These are phyloP conservation scores for Acacia concinna DNA, from an alignment of 331 rosid genomes.

Conservation along the genomic window DNA sequence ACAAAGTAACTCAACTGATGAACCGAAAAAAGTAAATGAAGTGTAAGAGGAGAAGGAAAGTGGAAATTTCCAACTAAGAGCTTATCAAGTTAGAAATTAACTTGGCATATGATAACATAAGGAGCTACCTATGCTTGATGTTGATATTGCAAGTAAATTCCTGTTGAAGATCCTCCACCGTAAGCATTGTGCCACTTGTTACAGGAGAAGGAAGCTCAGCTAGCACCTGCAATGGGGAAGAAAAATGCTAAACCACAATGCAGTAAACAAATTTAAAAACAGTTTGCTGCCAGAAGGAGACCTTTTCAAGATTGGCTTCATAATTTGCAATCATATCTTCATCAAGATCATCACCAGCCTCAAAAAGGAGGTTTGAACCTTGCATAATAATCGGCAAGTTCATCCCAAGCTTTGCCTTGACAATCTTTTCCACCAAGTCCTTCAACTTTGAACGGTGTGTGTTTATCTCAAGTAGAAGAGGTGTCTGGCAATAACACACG, in stretches of 20 bases:
- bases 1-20: background rate
- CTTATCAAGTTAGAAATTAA: background rate
- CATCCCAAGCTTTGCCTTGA: constrained; percentile 92
- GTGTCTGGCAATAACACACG: constrained; percentile 64
- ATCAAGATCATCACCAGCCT: constrained; percentile 94
- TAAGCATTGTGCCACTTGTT: constrained; percentile 71
- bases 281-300: constrained; percentile 29
- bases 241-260: constrained; percentile 23
- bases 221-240: constrained; percentile 53
- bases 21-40: background rate
- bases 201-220: constrained; percentile 87
- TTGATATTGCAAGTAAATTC: constrained; percentile 82
- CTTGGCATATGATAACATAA: background rate
- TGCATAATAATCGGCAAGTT: constrained; percentile 81
- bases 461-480: constrained; percentile 82
- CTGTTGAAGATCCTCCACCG: constrained; percentile 89
- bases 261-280: background rate
- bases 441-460: constrained; percentile 75
- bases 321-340: constrained; percentile 70
- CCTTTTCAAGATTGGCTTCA: constrained; percentile 90
- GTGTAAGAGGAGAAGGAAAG: background rate
- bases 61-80: background rate
- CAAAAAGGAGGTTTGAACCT: constrained; percentile 75
- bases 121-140: constrained; percentile 80
- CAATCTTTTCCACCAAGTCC: constrained; percentile 86